A percentile compares a stretch with the other conserved stretches of the same genome.
These are phyloP conservation scores for Isabelozyma gotoi DNA, from an alignment of 805 yeast genomes.

Conservation along the genomic window DNA sequence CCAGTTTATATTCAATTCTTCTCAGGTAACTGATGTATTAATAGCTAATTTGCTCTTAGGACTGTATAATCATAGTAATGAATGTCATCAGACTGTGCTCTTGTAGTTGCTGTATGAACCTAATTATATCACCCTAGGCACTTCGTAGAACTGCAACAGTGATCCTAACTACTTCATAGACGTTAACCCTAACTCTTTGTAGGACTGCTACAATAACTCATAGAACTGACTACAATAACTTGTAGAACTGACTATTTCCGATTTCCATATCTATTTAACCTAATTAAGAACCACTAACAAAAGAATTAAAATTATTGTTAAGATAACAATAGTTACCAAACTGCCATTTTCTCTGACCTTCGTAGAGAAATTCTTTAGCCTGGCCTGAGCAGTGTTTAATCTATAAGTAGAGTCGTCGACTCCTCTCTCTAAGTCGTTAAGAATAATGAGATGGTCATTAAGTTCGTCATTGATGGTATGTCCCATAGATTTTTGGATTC, in stretches of 20 bases:
- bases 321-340: slow-evolving; percentile 38
- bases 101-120: not conserved
- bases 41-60: not conserved
- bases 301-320: slow-evolving; percentile 39
- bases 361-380: slow-evolving; percentile 31
- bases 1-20: slow-evolving; percentile 4
- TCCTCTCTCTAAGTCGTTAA: slow-evolving; percentile 42
- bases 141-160: too few relatives aligned
- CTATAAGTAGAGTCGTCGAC: slow-evolving; percentile 33
- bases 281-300: slow-evolving; percentile 42
- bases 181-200: too few relatives aligned
- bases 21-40: too few relatives aligned
- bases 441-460: slow-evolving; percentile 40
- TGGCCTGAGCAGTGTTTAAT: slow-evolving; percentile 29
- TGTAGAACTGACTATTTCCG: not conserved
- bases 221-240: not conserved
- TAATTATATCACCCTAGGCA: not conserved
- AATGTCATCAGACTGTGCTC: not conserved
- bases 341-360: slow-evolving; percentile 42
- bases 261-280: not conserved
- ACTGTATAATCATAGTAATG: not conserved
- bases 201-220: not conserved
- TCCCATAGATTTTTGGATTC: slow-evolving; percentile 41
- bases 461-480: slow-evolving; percentile 35
- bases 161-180: too few relatives aligned